These are phyloP conservation scores for Apiospora marii DNA, from an alignment of 2,329 filamentous ascomycete genomes.

Conservation along the genomic window DNA sequence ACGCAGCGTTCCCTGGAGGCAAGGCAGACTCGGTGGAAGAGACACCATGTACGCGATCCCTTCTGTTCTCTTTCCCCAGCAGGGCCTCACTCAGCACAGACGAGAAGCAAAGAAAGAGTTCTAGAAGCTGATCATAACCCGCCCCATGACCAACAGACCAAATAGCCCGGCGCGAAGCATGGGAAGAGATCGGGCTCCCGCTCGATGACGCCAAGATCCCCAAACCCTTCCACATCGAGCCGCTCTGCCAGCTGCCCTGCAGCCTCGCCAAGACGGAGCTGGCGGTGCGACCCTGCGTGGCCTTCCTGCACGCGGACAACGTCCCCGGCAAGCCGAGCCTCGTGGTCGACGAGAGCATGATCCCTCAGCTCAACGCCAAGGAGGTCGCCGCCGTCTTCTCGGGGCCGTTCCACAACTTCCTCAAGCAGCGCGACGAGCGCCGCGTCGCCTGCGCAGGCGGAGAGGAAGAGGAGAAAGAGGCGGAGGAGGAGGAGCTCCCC, in stretches of 20 bases:
- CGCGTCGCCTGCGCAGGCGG: constrained; percentile 37
- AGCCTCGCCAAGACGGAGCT: constrained; percentile 77
- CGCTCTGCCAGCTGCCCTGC: constrained; percentile 84
- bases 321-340: constrained; percentile 41
- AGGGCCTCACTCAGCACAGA: not conserved
- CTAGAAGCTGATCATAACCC: not conserved
- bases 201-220: constrained; percentile 74
- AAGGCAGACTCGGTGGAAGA: constrained; percentile 67
- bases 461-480: constrained; percentile 30
- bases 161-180: constrained; percentile 88
- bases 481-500: constrained; percentile 29
- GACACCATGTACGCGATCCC: constrained; percentile 61
- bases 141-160: constrained; percentile 61
- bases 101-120: not conserved
- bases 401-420: constrained; percentile 85
- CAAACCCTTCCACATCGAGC: constrained; percentile 82
- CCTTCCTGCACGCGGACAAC: constrained; percentile 74
- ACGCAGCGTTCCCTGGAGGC: constrained; percentile 86
- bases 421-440: constrained; percentile 67
- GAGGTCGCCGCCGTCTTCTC: constrained; percentile 96
- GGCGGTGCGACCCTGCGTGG: constrained; percentile 78
- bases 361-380: constrained; percentile 83
- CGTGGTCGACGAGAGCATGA: constrained; percentile 73
- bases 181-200: constrained; percentile 91
- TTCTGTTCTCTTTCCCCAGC: not conserved